Percentiles rank a stretch among this genome's conserved stretches.
phyloP scores from a whole-genome alignment of 331 rosid species.

The Malus hybrid region DNA sequence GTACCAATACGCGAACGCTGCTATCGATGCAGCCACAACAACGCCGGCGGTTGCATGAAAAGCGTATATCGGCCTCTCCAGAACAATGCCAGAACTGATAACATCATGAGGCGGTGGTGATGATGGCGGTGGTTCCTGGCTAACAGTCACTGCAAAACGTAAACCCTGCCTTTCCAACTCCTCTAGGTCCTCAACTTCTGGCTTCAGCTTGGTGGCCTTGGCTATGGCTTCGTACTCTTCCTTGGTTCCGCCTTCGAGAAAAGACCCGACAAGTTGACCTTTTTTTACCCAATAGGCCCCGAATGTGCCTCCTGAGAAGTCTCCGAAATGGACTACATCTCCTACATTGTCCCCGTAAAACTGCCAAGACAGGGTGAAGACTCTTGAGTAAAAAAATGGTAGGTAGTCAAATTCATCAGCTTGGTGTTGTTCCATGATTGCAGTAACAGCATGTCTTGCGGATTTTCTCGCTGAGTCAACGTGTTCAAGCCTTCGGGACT shows the following conservation, averaged over 20 bases:
- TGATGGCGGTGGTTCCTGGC: slow-evolving; percentile 40
- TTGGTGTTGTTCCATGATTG: slow-evolving; percentile 69
- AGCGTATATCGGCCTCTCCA: slow-evolving; percentile 57
- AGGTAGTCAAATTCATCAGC: slow-evolving; percentile 71
- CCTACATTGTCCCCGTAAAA: slow-evolving; percentile 84
- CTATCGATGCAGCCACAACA: slow-evolving; percentile 71
- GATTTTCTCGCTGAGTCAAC: slow-evolving; percentile 89
- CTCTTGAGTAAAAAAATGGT: slow-evolving; percentile 94
- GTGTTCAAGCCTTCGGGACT: slow-evolving; percentile 87
- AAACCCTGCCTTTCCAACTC: slow-evolving; percentile 85
- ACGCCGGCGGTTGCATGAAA: slow-evolving; percentile 93
- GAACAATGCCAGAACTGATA: slow-evolving; percentile 28
- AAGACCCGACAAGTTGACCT: slow-evolving; percentile 74
- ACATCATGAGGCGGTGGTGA: slow-evolving; percentile 23
- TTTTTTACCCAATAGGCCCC: slow-evolving; percentile 92
- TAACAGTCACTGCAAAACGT: slow-evolving; percentile 50
- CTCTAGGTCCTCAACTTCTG: slow-evolving; percentile 57
- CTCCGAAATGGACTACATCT: slow-evolving; percentile 82
- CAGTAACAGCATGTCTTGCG: slow-evolving; percentile 72
- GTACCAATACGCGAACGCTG: slow-evolving; percentile 76
- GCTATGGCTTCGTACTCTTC: slow-evolving; percentile 69
- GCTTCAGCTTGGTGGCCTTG: slow-evolving; percentile 62
- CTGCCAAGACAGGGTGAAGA: slow-evolving; percentile 94
- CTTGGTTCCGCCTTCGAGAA: slow-evolving; percentile 76
- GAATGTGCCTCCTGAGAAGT: slow-evolving; percentile 59